phyloP scores from a whole-genome alignment of 108 stramenopile genomes.

The Discostella pseudostelligera region DNA sequence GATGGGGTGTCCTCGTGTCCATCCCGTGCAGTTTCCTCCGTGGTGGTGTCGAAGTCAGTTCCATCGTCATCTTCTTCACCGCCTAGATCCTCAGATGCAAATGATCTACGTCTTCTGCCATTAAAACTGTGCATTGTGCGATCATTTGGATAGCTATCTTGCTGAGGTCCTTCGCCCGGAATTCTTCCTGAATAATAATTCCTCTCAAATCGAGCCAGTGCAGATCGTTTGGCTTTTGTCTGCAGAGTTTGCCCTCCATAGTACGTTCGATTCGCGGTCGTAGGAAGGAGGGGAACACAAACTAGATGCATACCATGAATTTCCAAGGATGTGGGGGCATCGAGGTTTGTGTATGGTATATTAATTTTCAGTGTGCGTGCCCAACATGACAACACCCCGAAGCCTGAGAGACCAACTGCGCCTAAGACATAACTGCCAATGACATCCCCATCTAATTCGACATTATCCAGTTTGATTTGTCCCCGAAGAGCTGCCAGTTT shows the following conservation, averaged over 20 bases:
- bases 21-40: not conserved
- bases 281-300: slow-evolving; percentile 74
- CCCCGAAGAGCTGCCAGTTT: slow-evolving; percentile 73
- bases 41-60: not conserved
- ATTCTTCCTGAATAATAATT: slow-evolving; percentile 71
- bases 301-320: slow-evolving; percentile 70
- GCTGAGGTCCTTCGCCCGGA: slow-evolving; percentile 63
- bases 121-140: slow-evolving; percentile 11
- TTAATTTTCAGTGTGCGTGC: slow-evolving; percentile 57
- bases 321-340: slow-evolving; percentile 65
- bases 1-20: slow-evolving; percentile 12
- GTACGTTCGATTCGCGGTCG: slow-evolving; percentile 63
- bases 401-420: slow-evolving; percentile 69
- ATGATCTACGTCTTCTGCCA: slow-evolving; percentile 26
- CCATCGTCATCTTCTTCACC: slow-evolving; percentile 4
- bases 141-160: slow-evolving; percentile 16
- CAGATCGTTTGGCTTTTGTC: slow-evolving; percentile 71
- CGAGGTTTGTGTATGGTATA: slow-evolving; percentile 69
- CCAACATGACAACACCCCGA: slow-evolving; percentile 74
- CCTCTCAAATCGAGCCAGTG: slow-evolving; percentile 73
- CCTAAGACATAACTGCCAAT: slow-evolving; percentile 74
- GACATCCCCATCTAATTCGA: slow-evolving; percentile 81
- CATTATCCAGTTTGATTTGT: slow-evolving; percentile 80
- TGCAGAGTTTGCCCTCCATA: slow-evolving; percentile 64
- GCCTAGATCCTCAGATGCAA: slow-evolving; percentile 14